phyloP scores from a whole-genome alignment of 2,329 filamentous ascomycete genomes.

The Hortaea werneckii region DNA sequence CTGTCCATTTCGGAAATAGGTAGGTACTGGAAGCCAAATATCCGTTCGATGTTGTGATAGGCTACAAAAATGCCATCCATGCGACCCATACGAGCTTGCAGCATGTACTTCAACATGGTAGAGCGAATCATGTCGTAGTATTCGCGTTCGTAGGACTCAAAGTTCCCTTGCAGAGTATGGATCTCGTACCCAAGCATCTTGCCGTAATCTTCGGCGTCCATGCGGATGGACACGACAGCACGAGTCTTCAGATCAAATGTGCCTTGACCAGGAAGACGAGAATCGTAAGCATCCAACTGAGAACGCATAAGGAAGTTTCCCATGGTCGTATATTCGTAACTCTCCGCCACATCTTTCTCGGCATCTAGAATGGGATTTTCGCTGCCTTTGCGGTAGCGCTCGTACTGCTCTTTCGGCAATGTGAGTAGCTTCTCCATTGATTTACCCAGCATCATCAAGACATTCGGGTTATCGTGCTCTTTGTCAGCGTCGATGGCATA shows the following conservation, averaged over 20 bases:
- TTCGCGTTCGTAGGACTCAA: conserved; percentile 87
- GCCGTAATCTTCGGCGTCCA: conserved; percentile 65
- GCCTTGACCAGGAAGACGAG: conserved; percentile 75
- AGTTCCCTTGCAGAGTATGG: conserved; percentile 61
- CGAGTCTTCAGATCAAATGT: conserved; percentile 96
- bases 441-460: conserved; percentile 85
- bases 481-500: conserved; percentile 98
- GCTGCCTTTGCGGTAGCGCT: conserved; percentile 64
- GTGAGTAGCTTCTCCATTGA: conserved; percentile 96
- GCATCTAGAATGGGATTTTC: conserved; percentile 61
- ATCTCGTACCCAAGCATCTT: conserved; percentile 82
- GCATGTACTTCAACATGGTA: conserved; percentile 90
- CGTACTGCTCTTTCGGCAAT: conserved; percentile 68
- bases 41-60: conserved; percentile 86
- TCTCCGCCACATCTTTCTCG: conserved; percentile 61
- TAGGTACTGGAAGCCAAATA: conserved; percentile 97
- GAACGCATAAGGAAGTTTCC: conserved; percentile 90
- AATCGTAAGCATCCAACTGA: conserved; percentile 83
- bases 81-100: conserved; percentile 91
- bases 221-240: conserved; percentile 82
- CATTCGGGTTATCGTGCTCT: conserved; percentile 71
- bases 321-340: conserved; percentile 78
- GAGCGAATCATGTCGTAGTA: conserved; percentile 94
- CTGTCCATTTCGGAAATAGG: conserved; percentile 76
- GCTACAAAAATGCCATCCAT: conserved; percentile 99